Conservation (phyloP, 75 land plant species). For the Sequoia sempervirens region DNA sequence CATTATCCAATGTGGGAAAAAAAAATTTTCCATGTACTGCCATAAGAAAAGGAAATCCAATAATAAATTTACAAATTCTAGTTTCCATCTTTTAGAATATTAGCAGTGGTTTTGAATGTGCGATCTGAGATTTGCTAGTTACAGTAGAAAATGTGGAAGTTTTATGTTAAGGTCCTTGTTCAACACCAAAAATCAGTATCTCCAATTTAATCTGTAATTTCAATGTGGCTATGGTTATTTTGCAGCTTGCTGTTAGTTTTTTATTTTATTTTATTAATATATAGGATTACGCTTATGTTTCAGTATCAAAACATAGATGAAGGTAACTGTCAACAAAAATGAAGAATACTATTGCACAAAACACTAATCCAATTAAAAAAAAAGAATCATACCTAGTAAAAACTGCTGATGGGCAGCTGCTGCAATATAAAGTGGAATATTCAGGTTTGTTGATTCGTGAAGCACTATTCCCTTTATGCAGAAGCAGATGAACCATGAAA, state of each 20-base stretch:
- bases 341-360: background rate
- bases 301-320: background rate
- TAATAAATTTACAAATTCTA: background rate
- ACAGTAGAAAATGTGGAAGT: background rate
- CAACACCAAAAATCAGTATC: background rate
- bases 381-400: slow-evolving; percentile 53
- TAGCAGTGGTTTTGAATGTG: background rate
- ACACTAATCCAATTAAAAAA: background rate
- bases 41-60: background rate
- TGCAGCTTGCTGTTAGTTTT: background rate
- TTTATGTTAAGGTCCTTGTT: background rate
- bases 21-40: too few relatives aligned
- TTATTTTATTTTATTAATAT: background rate
- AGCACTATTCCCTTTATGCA: slow-evolving; percentile 75
- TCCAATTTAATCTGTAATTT: background rate
- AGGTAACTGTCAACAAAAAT: background rate
- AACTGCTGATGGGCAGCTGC: slow-evolving; percentile 80
- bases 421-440: slow-evolving; percentile 67
- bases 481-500: slow-evolving; percentile 3
- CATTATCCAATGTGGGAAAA: too few relatives aligned
- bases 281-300: background rate
- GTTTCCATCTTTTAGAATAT: background rate
- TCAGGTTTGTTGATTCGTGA: slow-evolving; percentile 47
- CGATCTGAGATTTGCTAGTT: background rate
- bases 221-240: background rate